Percentiles rank a stretch among this genome's conserved stretches.
phyloP scores from a whole-genome alignment of 2,329 filamentous ascomycete species.

The Ascochyta fabae region DNA sequence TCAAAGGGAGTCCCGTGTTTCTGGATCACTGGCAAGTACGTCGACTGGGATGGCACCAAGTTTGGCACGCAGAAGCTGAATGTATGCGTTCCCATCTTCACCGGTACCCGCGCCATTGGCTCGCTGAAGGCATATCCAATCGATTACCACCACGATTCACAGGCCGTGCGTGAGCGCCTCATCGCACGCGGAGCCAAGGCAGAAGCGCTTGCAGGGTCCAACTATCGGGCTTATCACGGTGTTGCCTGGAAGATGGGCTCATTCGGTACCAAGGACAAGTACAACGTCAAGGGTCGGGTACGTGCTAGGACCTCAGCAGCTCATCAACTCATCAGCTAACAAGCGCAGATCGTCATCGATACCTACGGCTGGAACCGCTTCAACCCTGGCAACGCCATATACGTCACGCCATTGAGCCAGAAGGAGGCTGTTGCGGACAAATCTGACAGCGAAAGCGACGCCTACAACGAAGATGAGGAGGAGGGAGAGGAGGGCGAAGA shows the following conservation, averaged over 20 bases:
- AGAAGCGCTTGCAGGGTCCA: slow-evolving; percentile 74
- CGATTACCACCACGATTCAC: slow-evolving; percentile 75
- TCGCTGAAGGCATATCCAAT: slow-evolving; percentile 78
- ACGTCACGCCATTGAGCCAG: slow-evolving; percentile 45
- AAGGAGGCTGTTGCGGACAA: slow-evolving; percentile 26
- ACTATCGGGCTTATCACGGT: slow-evolving; percentile 82
- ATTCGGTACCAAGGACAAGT: slow-evolving; percentile 39
- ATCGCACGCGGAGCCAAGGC: slow-evolving; percentile 84
- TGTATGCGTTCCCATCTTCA: slow-evolving; percentile 59
- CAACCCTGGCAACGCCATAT: slow-evolving; percentile 52
- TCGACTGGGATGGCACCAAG: slow-evolving; percentile 43
- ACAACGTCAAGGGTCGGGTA: slow-evolving; percentile 21
- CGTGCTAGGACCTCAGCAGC: slow-evolving; percentile 28
- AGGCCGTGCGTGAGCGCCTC: slow-evolving; percentile 67
- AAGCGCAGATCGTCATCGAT: slow-evolving; percentile 58
- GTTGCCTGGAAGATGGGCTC: slow-evolving; percentile 41
- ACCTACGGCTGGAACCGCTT: slow-evolving; percentile 60
- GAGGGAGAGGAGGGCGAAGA: slow-evolving; percentile 38
- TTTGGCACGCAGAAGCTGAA: slow-evolving; percentile 35
- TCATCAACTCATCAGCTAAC: slow-evolving; percentile 44
- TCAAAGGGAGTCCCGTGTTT: slow-evolving; percentile 24
- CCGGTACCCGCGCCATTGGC: slow-evolving; percentile 79
- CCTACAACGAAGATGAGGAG: slow-evolving; percentile 25
- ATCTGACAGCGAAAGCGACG: slow-evolving; percentile 19
- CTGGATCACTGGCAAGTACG: slow-evolving; percentile 28